phyloP scores from a whole-genome alignment of 2,329 filamentous ascomycete species.

The Alternaria sp. region DNA sequence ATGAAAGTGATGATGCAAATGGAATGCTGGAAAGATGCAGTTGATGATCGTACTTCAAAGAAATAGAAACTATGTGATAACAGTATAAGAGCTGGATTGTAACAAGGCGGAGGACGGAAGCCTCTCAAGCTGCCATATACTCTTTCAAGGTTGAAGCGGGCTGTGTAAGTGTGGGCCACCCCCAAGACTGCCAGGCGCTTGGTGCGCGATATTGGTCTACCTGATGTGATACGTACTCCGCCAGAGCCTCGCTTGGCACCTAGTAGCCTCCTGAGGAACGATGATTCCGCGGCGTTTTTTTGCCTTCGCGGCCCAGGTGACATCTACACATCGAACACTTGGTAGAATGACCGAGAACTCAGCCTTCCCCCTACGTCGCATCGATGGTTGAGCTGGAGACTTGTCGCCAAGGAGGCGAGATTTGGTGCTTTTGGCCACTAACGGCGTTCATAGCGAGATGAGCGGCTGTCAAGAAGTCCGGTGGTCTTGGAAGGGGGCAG shows the following conservation, averaged over 20 bases:
- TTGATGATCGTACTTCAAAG: not conserved
- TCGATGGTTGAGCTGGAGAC: not conserved
- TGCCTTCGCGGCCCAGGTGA: not conserved
- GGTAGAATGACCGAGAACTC: slow-evolving; percentile 5
- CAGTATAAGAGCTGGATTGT: not conserved
- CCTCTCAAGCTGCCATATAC: slow-evolving; percentile 18
- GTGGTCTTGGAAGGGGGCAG: slow-evolving; percentile 20
- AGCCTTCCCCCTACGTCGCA: not conserved
- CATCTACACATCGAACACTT: not conserved
- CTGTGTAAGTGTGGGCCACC: slow-evolving; percentile 21
- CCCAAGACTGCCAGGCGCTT: slow-evolving; percentile 17
- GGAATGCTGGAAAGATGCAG: not conserved
- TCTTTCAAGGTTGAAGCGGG: slow-evolving; percentile 7
- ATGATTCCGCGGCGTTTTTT: not conserved
- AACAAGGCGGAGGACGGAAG: slow-evolving; percentile 2
- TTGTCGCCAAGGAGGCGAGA: slow-evolving; percentile 5
- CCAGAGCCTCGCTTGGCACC: slow-evolving; percentile 15
- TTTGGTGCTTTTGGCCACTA: slow-evolving; percentile 5
- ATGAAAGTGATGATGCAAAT: not conserved
- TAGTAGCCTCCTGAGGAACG: not conserved
- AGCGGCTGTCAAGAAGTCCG: slow-evolving; percentile 11
- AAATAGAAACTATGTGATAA: not conserved
- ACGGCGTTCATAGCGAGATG: slow-evolving; percentile 9
- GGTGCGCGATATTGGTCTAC: slow-evolving; percentile 17
- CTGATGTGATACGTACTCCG: slow-evolving; percentile 10